Evolutionary conservation across 345 rosid species (phyloP), one percentile per base, ranked within the genome.

Genomic region (Sonneratia caseolaris): DNA sequence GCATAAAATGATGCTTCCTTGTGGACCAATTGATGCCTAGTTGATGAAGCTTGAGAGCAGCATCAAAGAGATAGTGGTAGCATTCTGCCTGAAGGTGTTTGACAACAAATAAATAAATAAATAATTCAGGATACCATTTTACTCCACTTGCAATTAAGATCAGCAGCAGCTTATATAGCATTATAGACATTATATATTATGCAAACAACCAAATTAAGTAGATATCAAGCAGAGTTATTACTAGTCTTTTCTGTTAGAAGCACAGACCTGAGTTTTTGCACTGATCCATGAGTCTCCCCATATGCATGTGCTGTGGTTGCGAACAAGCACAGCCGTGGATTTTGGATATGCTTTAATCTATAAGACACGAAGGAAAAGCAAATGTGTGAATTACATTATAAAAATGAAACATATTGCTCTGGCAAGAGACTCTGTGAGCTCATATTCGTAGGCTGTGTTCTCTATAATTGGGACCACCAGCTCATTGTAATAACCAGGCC

Each of bases 231-330:
- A 59, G 22, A 22, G 49, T 45, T 1, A 12, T 48, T 48, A 48
- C 1, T 22, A 11, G 5, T 38, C 40, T 22, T 7, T 64, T 27
- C 32, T 3, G 5, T 49, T 18, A 71, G 65, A 73, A 73, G 70
- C 56, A 73, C 83, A 75, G 69, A 95, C 99, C 99, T 95, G 97
- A 47, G 98, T 95, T 85, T 95, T 95, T 75, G 97, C 96, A 80
- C 76, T 89, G 83, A 95, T 95, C 99, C 99, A 95, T 65, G 98
- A 82, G 79, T 95, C 98, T 75, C 98, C 98, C 99, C 98, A 95
- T 67, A 90, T 77, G 73, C 86, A 92, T 80, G 92, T 79, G 66
- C 97, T 98, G 61, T 95, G 99, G 77, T 95, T 95, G 73, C 96
- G 90, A 70, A 95, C 98, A 80, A 95, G 92, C 69, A 95, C 98